Evolutionary conservation across 2,329 filamentous ascomycete genomes (phyloP).

Genomic region (Trichoderma hamatum): DNA sequence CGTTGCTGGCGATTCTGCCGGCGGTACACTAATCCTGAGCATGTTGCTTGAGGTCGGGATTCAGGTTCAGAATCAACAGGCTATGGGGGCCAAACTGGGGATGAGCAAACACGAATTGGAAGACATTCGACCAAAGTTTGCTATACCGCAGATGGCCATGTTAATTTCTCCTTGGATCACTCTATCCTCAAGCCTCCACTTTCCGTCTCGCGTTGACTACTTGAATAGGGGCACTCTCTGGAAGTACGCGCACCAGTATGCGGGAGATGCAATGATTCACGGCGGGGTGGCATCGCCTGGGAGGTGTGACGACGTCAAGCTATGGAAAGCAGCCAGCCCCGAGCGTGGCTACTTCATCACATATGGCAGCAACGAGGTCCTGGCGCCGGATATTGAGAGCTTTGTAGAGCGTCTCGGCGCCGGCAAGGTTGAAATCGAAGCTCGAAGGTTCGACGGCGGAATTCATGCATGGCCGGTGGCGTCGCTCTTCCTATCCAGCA

Average conservation of each 20-base stretch:
- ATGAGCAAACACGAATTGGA: slow-evolving; percentile 29
- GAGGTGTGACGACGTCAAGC: slow-evolving; percentile 63
- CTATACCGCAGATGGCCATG: slow-evolving; percentile 57
- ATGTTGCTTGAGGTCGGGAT: slow-evolving; percentile 68
- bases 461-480: slow-evolving; percentile 86
- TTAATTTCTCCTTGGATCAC: slow-evolving; percentile 83
- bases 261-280: slow-evolving; percentile 47
- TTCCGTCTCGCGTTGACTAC: slow-evolving; percentile 74
- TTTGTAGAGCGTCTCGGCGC: slow-evolving; percentile 60
- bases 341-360: slow-evolving; percentile 68
- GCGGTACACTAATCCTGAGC: slow-evolving; percentile 72
- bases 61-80: slow-evolving; percentile 33
- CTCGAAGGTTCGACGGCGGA: slow-evolving; percentile 63
- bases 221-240: slow-evolving; percentile 68
- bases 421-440: slow-evolving; percentile 57
- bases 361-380: slow-evolving; percentile 77
- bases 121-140: slow-evolving; percentile 32
- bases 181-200: slow-evolving; percentile 68
- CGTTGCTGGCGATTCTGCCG: slow-evolving; percentile 79
- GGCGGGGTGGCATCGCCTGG: slow-evolving; percentile 63
- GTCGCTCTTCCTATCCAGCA: slow-evolving; percentile 57
- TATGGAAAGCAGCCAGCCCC: slow-evolving; percentile 71
- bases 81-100: slow-evolving; percentile 27
- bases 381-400: slow-evolving; percentile 68
- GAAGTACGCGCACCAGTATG: slow-evolving; percentile 70